Evolutionary conservation across 768 basidiomycete genomes (phyloP).

Genomic region (Kwoniella newhampshirensis): DNA sequence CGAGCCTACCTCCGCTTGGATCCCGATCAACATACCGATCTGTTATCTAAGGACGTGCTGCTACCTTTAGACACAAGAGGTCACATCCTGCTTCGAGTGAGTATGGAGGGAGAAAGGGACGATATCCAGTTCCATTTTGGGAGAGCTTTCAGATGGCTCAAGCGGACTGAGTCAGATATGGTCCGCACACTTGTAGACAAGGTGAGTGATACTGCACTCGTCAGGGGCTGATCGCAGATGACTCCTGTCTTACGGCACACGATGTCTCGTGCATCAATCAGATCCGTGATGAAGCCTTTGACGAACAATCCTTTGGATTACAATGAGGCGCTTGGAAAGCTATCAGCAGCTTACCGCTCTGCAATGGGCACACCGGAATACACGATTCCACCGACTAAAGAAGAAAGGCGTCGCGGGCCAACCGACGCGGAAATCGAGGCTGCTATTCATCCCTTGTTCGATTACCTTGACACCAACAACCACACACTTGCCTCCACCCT

Average conservation of each 20-base stretch:
- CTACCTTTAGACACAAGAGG: slow-evolving; percentile 84
- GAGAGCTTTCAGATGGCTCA: slow-evolving; percentile 80
- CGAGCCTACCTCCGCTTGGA: slow-evolving; percentile 90
- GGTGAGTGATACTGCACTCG: slow-evolving; percentile 57
- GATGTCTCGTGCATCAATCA: slow-evolving; percentile 72
- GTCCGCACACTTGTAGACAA: slow-evolving; percentile 94
- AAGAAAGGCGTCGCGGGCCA: slow-evolving; percentile 50
- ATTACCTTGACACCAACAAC: slow-evolving; percentile 92
- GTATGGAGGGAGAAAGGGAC: slow-evolving; percentile 99
- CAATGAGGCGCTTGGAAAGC: slow-evolving; percentile 83
- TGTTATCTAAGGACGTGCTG: slow-evolving; percentile 87
- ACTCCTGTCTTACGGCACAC: slow-evolving; percentile 86
- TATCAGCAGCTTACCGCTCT: slow-evolving; percentile 76
- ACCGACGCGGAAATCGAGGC: slow-evolving; percentile 92
- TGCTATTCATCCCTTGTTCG: slow-evolving; percentile 85
- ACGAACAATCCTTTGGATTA: slow-evolving; percentile 61
- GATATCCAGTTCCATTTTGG: slow-evolving; percentile 98
- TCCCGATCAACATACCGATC: slow-evolving; percentile 81
- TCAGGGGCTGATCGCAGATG: slow-evolving; percentile 63
- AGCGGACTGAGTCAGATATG: slow-evolving; percentile 93
- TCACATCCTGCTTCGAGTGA: slow-evolving; percentile 78
- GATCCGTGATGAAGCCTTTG: slow-evolving; percentile 68
- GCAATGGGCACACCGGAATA: slow-evolving; percentile 55
- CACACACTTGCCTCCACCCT: slow-evolving; percentile 86
- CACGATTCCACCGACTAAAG: slow-evolving; percentile 42